phyloP scores from a whole-genome alignment of 75 land plant genomes.

The Pseudotsuga menziesii region DNA sequence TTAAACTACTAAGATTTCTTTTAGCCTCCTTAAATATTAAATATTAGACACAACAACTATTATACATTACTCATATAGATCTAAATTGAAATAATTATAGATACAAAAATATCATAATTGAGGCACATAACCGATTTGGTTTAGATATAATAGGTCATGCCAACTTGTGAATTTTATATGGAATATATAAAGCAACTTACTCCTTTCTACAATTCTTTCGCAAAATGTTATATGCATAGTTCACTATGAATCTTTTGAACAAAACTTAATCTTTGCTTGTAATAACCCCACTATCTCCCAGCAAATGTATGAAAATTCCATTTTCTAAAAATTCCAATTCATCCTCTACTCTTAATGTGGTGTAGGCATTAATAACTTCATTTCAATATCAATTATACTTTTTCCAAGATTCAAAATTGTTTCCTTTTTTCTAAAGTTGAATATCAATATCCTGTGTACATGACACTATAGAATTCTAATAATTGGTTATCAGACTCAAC shows the following conservation, averaged over 20 bases:
- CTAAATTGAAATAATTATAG: too few species aligned
- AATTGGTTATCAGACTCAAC: constrained; percentile 38
- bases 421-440: neutral
- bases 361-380: neutral
- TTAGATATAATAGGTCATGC: constrained; percentile 25
- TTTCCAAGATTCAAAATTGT: too few species aligned
- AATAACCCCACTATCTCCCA: too few species aligned
- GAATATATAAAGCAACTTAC: constrained; percentile 31
- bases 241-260: constrained; percentile 40
- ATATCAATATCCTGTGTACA: neutral
- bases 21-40: too few species aligned
- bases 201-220: constrained; percentile 38
- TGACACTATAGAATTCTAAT: constrained; percentile 13
- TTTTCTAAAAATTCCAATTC: neutral
- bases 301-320: constrained; percentile 16
- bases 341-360: neutral
- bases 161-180: constrained; percentile 40
- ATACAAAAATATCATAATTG: too few species aligned
- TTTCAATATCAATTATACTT: neutral
- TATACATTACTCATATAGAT: too few species aligned
- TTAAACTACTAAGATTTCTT: too few species aligned
- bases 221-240: constrained; percentile 8
- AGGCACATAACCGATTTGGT: too few species aligned
- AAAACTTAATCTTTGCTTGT: constrained; percentile 24
- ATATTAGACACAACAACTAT: too few species aligned